A percentile compares a stretch with the other conserved stretches of the same genome.
Evolutionary conservation across 176 grass and related monocot species (phyloP).

Genomic region (Eremochloa ophiuroides): DNA sequence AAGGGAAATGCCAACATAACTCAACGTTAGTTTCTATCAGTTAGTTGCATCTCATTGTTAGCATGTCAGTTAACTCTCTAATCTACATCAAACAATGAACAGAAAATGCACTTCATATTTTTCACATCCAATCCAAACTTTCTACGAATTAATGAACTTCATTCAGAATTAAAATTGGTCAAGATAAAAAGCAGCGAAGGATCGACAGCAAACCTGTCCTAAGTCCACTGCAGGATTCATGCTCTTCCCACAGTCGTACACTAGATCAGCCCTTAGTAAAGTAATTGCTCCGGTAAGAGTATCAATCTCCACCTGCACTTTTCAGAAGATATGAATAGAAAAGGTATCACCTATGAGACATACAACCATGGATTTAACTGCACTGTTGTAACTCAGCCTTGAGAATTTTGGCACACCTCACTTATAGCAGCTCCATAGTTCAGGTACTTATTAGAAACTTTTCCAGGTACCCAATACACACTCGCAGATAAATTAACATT

Average conservation of each 20-base stretch:
- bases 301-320: slow-evolving; percentile 69
- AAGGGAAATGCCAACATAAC: not conserved
- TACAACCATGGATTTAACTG: not conserved
- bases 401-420: slow-evolving; percentile 27
- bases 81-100: not conserved
- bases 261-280: slow-evolving; percentile 44
- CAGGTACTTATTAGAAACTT: slow-evolving; percentile 39
- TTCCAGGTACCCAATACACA: slow-evolving; percentile 50
- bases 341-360: not conserved
- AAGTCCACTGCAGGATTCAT: slow-evolving; percentile 77
- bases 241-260: slow-evolving; percentile 74
- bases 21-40: not conserved
- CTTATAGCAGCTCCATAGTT: slow-evolving; percentile 69
- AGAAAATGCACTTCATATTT: not conserved
- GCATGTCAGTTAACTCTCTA: not conserved
- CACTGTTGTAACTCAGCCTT: not conserved
- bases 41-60: not conserved
- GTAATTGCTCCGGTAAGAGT: slow-evolving; percentile 59
- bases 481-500: slow-evolving; percentile 63
- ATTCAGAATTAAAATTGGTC: not conserved
- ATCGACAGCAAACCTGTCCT: slow-evolving; percentile 47
- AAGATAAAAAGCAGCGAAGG: not conserved
- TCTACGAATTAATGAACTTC: not conserved
- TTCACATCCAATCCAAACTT: not conserved
- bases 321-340: not conserved